A percentile compares a stretch with the other conserved stretches of the same genome.
Conservation (phyloP, 176 grass and related monocot species). For the bread wheat (Triticum aestivum) region DNA sequence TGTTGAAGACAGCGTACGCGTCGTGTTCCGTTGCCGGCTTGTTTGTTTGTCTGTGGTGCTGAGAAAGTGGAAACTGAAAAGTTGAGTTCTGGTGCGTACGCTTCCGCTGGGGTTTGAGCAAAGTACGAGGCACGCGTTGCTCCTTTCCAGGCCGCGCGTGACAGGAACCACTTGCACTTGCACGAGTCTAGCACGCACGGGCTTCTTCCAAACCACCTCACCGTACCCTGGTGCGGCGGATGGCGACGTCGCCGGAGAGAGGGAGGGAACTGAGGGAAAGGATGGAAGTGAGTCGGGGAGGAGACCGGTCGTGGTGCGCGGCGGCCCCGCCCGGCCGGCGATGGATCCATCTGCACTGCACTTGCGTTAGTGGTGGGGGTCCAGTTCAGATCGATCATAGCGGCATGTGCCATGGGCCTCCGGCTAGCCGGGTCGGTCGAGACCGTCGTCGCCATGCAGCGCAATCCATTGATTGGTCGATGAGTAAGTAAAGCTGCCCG, state of each 20-base stretch:
- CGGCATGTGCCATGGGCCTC: constrained; percentile 1
- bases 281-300: not conserved
- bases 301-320: constrained; percentile 5
- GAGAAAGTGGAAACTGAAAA: not conserved
- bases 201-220: not conserved
- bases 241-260: not conserved
- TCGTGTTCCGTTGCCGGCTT: not conserved
- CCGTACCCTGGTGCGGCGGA: not conserved
- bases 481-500: not conserved
- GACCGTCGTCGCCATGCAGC: not conserved
- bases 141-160: not conserved
- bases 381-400: not conserved
- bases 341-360: too few relatives aligned
- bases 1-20: not conserved
- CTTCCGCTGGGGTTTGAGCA: not conserved
- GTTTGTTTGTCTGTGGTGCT: not conserved
- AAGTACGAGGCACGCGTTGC: not conserved
- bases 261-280: too few relatives aligned
- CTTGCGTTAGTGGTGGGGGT: not conserved
- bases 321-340: not conserved
- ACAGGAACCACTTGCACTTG: not conserved
- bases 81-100: not conserved
- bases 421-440: too few relatives aligned
- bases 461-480: not conserved
- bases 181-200: not conserved